Evolutionary conservation across 257 asterid species (phyloP).

Genomic region (Anisodus acutangulus): DNA sequence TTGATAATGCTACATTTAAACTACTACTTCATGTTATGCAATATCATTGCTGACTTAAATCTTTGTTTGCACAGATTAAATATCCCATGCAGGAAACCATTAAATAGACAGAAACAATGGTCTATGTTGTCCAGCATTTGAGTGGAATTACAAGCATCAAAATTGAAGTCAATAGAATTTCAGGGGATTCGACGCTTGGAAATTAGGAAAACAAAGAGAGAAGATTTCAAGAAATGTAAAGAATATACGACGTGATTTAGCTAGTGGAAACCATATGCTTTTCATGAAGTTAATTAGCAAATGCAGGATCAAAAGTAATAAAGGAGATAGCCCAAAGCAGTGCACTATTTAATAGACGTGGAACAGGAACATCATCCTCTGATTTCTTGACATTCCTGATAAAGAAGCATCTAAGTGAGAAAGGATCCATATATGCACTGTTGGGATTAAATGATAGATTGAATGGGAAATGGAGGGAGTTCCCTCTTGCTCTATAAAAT

Average conservation of each 20-base stretch:
- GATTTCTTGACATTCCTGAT: conserved; percentile 78
- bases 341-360: conserved; percentile 88
- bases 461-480: too few species aligned
- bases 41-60: not conserved
- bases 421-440: not conserved
- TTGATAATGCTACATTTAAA: not conserved
- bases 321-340: conserved; percentile 81
- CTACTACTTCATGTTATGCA: not conserved
- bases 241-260: not conserved
- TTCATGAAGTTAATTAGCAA: not conserved
- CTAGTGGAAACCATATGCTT: not conserved
- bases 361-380: conserved; percentile 86
- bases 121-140: not conserved
- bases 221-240: not conserved
- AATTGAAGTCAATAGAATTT: too few species aligned
- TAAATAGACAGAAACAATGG: not conserved
- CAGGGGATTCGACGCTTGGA: not conserved
- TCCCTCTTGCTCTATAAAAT: too few species aligned
- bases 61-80: not conserved
- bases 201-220: not conserved
- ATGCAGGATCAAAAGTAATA: not conserved
- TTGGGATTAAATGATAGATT: too few species aligned
- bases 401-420: not conserved
- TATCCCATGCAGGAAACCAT: not conserved
- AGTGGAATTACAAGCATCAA: not conserved